phyloP scores from a whole-genome alignment of 208 protist species.

The Leptomonas seymouri region DNA sequence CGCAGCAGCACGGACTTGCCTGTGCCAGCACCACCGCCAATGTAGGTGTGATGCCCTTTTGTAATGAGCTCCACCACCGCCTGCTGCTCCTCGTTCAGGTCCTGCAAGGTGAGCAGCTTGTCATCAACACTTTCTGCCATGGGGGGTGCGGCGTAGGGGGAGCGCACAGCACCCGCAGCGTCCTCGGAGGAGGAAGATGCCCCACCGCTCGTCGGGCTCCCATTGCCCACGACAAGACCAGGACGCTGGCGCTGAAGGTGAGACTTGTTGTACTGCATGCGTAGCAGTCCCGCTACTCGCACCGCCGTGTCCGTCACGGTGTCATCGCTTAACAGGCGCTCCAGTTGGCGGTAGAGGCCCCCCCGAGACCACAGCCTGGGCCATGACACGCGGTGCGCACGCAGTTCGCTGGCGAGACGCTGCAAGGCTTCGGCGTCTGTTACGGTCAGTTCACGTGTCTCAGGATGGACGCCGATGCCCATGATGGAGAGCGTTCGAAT shows the following conservation, averaged over 20 bases:
- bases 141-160: not conserved
- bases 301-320: slow-evolving; percentile 26
- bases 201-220: not conserved
- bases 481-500: slow-evolving; percentile 55
- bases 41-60: slow-evolving; percentile 83
- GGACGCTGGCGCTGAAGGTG: slow-evolving; percentile 27
- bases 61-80: slow-evolving; percentile 73
- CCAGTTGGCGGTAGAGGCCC: slow-evolving; percentile 43
- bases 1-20: slow-evolving; percentile 89
- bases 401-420: slow-evolving; percentile 47
- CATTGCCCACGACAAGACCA: slow-evolving; percentile 38
- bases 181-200: not conserved
- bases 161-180: not conserved
- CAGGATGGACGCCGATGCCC: slow-evolving; percentile 59
- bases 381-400: slow-evolving; percentile 53
- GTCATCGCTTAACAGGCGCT: slow-evolving; percentile 42
- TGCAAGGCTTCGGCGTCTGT: slow-evolving; percentile 44
- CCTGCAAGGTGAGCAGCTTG: slow-evolving; percentile 58
- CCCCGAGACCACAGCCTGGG: slow-evolving; percentile 61
- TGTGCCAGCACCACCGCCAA: slow-evolving; percentile 88
- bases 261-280: slow-evolving; percentile 47
- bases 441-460: slow-evolving; percentile 52
- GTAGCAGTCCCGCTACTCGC: slow-evolving; percentile 44
- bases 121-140: slow-evolving; percentile 27
- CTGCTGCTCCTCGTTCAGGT: slow-evolving; percentile 86